Base-by-base conservation (phyloP, 768 basidiomycete species). In the Coprinopsis marcescibilis region DNA sequence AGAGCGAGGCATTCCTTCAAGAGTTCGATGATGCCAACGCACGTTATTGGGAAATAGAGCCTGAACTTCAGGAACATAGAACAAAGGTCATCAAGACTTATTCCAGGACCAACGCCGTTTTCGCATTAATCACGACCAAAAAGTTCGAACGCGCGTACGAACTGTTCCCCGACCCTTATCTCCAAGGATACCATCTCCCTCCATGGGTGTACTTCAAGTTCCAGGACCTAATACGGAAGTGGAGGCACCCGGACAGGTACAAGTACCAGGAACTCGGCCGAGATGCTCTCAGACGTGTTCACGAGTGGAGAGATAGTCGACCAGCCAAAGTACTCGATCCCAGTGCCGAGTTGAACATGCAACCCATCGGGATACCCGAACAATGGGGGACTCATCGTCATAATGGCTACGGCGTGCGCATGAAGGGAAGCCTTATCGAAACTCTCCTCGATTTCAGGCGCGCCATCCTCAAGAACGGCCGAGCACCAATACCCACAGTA, bases 161-260 rank as follows among this genome's bases (percentile, higher is more conserved):
- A n/a, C 58, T 81, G 34, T 55, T 79, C n/a, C 71, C 70, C 3
- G 54, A 61, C 10, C 64, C 65, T 13, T 8, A n/a, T n/a, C n/a
- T n/a, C n/a, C n/a, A n/a, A n/a, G 1, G 49, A 45, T 6, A 60
- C 67, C 40, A 54, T 19, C 13, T 81, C 32, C 52, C 69, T 4
- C 52, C 54, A 1, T 63, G 58, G 43, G 72, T 71, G 2, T 71
- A 75, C 44, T 46, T 57, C 25, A 53, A 52, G 10, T n/a, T 32
- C 10, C 30, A 8, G 8, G 30, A 32, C n/a, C 10, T n/a, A 32
- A 8, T 32, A 32, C 30, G n/a, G 30, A n/a, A 8, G 30, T 8
- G n/a, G 30, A n/a, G 30, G 10, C 30, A 32, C 30, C 8, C 10
- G 10, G n/a, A 32, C 30, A 32, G 8, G 30, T 8, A 8, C 8